Percentiles rank a stretch among this genome's conserved stretches.
Conservation (phyloP, 257 asterid species). For the Solanum habrochaites region DNA sequence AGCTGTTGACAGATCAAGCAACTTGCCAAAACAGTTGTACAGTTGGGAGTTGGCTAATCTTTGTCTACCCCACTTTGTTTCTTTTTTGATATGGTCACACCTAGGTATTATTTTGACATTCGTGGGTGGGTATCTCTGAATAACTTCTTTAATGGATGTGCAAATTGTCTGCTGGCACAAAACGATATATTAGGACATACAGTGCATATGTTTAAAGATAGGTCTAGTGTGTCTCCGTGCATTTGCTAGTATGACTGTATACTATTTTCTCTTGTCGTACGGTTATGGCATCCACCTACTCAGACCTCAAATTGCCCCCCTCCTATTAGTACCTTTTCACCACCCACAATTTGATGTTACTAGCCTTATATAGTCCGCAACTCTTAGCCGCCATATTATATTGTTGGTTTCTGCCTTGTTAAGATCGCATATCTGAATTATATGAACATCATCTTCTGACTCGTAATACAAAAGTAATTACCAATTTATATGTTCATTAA, state of each 20-base stretch:
- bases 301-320: not conserved
- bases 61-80: not conserved
- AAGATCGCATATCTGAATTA: not conserved
- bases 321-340: not conserved
- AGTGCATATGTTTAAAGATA: not conserved
- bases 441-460: not conserved
- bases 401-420: not conserved
- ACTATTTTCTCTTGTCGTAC: not conserved
- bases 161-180: not conserved
- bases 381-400: not conserved
- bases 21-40: too few relatives aligned
- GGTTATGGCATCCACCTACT: not conserved
- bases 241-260: not conserved
- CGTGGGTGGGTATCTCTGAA: not conserved
- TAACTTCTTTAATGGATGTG: not conserved
- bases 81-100: not conserved
- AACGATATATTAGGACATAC: not conserved
- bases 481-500: not conserved
- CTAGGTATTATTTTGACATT: not conserved
- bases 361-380: too few relatives aligned
- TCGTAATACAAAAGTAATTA: not conserved
- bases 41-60: too few relatives aligned
- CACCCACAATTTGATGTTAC: not conserved
- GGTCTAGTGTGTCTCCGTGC: not conserved
- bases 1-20: constrained; percentile 94